These are phyloP conservation scores for Psilocybe azurescens DNA, from an alignment of 768 basidiomycete genomes.

Conservation along the genomic window DNA sequence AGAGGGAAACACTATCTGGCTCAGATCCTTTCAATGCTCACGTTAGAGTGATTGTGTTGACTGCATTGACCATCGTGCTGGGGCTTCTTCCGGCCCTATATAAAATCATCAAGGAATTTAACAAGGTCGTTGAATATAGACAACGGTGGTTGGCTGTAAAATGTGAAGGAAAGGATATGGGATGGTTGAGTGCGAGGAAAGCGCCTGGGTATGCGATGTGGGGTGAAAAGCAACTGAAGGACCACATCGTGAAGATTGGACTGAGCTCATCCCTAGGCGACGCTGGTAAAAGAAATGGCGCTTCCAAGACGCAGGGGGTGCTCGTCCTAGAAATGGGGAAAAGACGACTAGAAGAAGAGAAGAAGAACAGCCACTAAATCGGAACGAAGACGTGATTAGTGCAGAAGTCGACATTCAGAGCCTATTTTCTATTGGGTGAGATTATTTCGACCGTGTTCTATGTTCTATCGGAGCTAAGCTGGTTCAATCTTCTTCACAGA, in stretches of 20 bases:
- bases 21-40: constrained; percentile 51
- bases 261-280: constrained; percentile 61
- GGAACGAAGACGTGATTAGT: constrained; percentile 43
- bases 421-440: constrained; percentile 78
- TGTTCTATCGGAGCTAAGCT: background rate
- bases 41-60: constrained; percentile 70
- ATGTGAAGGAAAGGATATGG: constrained; percentile 76
- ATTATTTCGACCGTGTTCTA: constrained; percentile 7
- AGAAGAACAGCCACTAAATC: constrained; percentile 47
- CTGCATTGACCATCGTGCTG: constrained; percentile 64
- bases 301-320: constrained; percentile 16
- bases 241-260: constrained; percentile 67
- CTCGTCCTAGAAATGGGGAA: constrained; percentile 33
- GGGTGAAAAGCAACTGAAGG: constrained; percentile 78
- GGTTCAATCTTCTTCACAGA: constrained; percentile 38
- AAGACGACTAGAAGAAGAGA: constrained; percentile 36
- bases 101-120: constrained; percentile 70
- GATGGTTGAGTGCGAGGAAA: constrained; percentile 66
- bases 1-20: constrained; percentile 37
- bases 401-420: constrained; percentile 71
- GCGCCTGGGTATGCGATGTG: constrained; percentile 74
- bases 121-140: constrained; percentile 56
- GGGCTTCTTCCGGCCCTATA: constrained; percentile 68
- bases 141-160: constrained; percentile 64
- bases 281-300: constrained; percentile 32